Evolutionary conservation across 2,329 filamentous ascomycete genomes (phyloP).

Genomic region (Sporothrix curviconia): DNA sequence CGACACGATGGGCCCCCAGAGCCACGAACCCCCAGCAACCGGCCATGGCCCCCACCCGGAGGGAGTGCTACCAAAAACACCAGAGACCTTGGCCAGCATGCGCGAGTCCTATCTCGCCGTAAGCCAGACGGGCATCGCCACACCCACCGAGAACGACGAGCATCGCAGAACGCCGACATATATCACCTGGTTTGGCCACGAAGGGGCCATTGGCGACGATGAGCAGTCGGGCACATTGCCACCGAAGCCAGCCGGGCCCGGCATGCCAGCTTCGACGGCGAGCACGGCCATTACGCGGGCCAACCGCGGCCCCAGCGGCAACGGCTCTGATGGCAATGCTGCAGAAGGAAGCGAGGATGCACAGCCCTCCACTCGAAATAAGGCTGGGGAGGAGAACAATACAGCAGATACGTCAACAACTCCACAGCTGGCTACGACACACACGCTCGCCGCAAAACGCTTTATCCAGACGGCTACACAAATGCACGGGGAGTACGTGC

Average conservation of each 20-base stretch:
- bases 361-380: not conserved
- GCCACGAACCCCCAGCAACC: not conserved
- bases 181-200: conserved; percentile 13
- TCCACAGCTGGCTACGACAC: not conserved
- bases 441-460: not conserved
- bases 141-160: not conserved
- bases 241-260: not conserved
- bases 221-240: not conserved
- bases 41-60: not conserved
- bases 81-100: not conserved
- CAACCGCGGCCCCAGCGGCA: not conserved
- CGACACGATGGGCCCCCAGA: not conserved
- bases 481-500: conserved; percentile 10
- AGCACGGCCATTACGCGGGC: not conserved
- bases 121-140: not conserved
- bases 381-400: not conserved
- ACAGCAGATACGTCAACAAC: not conserved
- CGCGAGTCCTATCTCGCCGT: not conserved
- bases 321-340: not conserved
- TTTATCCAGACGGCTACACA: not conserved
- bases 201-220: conserved; percentile 1
- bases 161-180: not conserved
- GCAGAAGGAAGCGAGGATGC: not conserved
- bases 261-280: not conserved
- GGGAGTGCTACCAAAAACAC: not conserved